A percentile compares a stretch with the other conserved stretches of the same genome.
phyloP scores from a whole-genome alignment of 2,329 filamentous ascomycete genomes.

The Cladosporium halotolerans region DNA sequence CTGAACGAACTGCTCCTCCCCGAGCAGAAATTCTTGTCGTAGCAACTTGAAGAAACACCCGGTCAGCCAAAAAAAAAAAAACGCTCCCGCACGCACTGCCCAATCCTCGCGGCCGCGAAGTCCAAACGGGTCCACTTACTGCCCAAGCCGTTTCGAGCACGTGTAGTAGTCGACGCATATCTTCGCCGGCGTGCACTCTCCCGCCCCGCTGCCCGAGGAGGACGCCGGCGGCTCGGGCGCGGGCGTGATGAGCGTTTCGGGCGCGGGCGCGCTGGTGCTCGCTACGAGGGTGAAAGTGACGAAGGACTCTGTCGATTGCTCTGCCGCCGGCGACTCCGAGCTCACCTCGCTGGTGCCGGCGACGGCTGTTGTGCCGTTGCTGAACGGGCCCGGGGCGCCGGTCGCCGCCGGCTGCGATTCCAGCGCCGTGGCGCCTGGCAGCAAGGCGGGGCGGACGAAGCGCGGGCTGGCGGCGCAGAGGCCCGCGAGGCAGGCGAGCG shows the following conservation, averaged over 20 bases:
- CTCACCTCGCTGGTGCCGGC: not conserved
- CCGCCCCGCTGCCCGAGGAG: not conserved
- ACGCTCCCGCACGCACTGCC: not conserved
- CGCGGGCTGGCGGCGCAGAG: not conserved
- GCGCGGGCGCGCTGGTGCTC: too few relatives aligned
- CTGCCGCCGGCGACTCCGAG: too few relatives aligned
- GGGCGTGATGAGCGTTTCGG: too few relatives aligned
- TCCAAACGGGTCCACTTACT: constrained; percentile 11
- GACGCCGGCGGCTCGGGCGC: too few relatives aligned
- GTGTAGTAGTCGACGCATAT: constrained; percentile 17
- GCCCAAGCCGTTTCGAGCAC: constrained; percentile 16
- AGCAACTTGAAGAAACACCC: constrained; percentile 13
- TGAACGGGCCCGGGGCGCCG: too few relatives aligned
- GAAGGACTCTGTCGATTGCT: too few relatives aligned
- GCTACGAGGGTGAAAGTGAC: too few relatives aligned
- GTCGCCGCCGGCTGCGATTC: not conserved
- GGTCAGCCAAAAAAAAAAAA: too few relatives aligned
- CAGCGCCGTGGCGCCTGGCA: not conserved
- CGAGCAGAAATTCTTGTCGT: constrained; percentile 20
- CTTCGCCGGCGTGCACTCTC: constrained; percentile 10
- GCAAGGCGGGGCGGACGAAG: not conserved
- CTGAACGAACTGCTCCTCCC: constrained; percentile 11
- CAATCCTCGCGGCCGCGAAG: not conserved
- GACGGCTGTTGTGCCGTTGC: not conserved
- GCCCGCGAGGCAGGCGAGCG: not conserved